Percentiles rank a stretch among this genome's conserved stretches.
These are phyloP conservation scores for Penicillium paneum DNA, from an alignment of 2,329 filamentous ascomycete genomes.

Conservation along the genomic window DNA sequence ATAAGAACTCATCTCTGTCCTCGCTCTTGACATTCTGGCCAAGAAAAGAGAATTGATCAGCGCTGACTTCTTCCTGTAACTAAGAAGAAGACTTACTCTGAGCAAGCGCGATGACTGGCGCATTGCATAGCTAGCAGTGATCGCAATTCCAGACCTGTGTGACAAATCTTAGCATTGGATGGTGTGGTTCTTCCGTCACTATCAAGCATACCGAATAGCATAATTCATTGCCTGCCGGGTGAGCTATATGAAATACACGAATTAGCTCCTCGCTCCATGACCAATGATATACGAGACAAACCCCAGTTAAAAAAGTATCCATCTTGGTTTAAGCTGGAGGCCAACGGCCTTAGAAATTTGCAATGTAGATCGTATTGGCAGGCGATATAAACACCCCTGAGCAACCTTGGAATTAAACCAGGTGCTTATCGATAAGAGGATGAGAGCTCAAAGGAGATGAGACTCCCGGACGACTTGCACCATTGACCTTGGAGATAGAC, in stretches of 20 bases:
- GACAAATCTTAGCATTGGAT: slow-evolving; percentile 6
- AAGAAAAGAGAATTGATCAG: slow-evolving; percentile 1
- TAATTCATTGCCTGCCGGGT: slow-evolving; percentile 85
- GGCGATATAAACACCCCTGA: slow-evolving; percentile 2
- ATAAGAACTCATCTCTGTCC: slow-evolving; percentile 67
- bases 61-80: not conserved
- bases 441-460: slow-evolving; percentile 3
- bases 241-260: slow-evolving; percentile 43
- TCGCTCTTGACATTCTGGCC: slow-evolving; percentile 65
- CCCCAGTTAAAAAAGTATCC: slow-evolving; percentile 66
- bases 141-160: slow-evolving; percentile 68
- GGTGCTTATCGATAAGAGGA: slow-evolving; percentile 13
- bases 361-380: slow-evolving; percentile 5
- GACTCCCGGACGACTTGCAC: not conserved
- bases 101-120: slow-evolving; percentile 75
- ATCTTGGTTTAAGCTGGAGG: slow-evolving; percentile 48
- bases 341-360: slow-evolving; percentile 1
- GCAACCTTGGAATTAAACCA: not conserved
- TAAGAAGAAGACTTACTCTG: slow-evolving; percentile 48
- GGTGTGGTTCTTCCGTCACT: not conserved
- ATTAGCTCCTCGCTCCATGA: slow-evolving; percentile 18
- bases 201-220: slow-evolving; percentile 62
- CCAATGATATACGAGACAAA: slow-evolving; percentile 30
- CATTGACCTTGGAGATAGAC: not conserved
- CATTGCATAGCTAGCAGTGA: slow-evolving; percentile 83